Conservation (phyloP, 768 basidiomycete species). For the Clitopilus hobsonii region DNA sequence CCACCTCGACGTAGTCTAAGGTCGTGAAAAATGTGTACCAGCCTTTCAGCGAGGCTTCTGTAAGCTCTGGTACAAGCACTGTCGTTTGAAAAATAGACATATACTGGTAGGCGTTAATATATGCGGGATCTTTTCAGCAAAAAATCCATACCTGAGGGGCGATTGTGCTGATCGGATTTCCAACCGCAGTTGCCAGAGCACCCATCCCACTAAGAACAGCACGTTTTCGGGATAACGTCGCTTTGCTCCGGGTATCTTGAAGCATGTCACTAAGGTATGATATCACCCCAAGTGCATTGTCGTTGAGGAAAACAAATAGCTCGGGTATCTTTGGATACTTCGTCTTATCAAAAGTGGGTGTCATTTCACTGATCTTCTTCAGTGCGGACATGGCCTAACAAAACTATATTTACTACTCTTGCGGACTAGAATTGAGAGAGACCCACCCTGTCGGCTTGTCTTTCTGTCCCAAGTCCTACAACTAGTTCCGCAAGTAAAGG, state of each 20-base stretch:
- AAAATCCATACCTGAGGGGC: slow-evolving; percentile 73
- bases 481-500: slow-evolving; percentile 73
- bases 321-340: slow-evolving; percentile 17
- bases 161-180: slow-evolving; percentile 65
- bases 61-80: slow-evolving; percentile 68
- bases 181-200: slow-evolving; percentile 64
- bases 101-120: slow-evolving; percentile 47
- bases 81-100: slow-evolving; percentile 95
- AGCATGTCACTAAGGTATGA: slow-evolving; percentile 81
- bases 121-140: not conserved
- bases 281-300: slow-evolving; percentile 80
- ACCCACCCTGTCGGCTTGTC: slow-evolving; percentile 42
- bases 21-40: slow-evolving; percentile 78
- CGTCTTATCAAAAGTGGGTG: not conserved
- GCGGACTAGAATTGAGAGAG: slow-evolving; percentile 1
- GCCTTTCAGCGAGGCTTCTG: slow-evolving; percentile 71
- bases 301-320: slow-evolving; percentile 60
- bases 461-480: slow-evolving; percentile 71
- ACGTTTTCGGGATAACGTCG: slow-evolving; percentile 60
- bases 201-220: slow-evolving; percentile 80
- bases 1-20: slow-evolving; percentile 63
- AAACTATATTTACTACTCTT: not conserved
- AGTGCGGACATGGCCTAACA: slow-evolving; percentile 33
- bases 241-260: slow-evolving; percentile 80
- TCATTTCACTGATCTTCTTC: slow-evolving; percentile 36